Evolutionary conservation across 257 asterid genomes (phyloP).

Genomic region (Solanum chmielewskii): DNA sequence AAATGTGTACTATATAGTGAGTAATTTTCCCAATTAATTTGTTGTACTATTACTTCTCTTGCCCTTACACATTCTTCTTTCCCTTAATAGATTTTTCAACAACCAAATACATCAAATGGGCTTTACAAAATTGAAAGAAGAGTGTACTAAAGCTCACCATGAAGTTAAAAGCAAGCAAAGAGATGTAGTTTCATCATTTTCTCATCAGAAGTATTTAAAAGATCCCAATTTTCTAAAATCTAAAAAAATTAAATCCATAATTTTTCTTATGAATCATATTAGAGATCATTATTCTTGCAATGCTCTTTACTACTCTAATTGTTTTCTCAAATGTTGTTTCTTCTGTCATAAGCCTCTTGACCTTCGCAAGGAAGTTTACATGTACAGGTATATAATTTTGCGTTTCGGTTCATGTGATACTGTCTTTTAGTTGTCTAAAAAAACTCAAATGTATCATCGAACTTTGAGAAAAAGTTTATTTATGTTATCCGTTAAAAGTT

Average conservation of each 20-base stretch:
- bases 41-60: neutral
- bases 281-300: neutral
- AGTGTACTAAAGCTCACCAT: neutral
- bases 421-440: neutral
- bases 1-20: too few species aligned
- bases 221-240: neutral
- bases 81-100: neutral
- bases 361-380: slow-evolving; percentile 22
- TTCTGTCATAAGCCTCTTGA: slow-evolving; percentile 12
- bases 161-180: neutral
- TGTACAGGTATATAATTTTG: slow-evolving; percentile 11
- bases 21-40: neutral
- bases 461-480: too few species aligned
- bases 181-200: neutral
- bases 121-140: neutral
- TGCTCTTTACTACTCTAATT: neutral
- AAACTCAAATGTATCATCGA: too few species aligned
- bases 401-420: neutral
- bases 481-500: too few species aligned
- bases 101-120: neutral
- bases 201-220: neutral
- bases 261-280: neutral
- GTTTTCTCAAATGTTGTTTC: slow-evolving; percentile 18
- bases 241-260: neutral
- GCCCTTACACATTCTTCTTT: neutral